A percentile compares a stretch with the other conserved stretches of the same genome.
Conservation (phyloP, 148 eudicot genomes). For the Nyssa sinensis region DNA sequence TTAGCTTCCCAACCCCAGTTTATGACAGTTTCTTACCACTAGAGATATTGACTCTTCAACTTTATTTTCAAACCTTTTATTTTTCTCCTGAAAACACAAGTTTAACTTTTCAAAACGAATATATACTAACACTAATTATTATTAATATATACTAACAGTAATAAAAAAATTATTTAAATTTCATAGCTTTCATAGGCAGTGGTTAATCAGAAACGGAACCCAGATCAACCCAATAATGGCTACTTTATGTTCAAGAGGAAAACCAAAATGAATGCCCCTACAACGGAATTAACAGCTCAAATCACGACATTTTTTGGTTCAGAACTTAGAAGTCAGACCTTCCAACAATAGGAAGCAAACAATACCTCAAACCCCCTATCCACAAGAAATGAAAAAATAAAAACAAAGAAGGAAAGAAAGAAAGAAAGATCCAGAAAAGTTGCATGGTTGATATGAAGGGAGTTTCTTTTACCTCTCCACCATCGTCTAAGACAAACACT, state of each 20-base stretch:
- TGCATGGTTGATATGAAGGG: not conserved
- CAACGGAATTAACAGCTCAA: too few species aligned
- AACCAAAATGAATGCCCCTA: too few species aligned
- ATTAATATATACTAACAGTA: too few species aligned
- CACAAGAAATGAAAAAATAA: not conserved
- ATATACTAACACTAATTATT: not conserved
- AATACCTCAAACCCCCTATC: not conserved
- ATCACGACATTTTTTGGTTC: not conserved
- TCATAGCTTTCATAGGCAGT: not conserved
- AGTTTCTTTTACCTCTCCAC: conserved; percentile 73
- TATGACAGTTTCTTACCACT: not conserved
- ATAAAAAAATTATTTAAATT: not conserved
- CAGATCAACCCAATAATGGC: not conserved
- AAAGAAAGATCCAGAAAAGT: too few species aligned
- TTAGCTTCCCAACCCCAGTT: too few species aligned
- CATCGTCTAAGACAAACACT: conserved; percentile 91
- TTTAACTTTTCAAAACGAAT: not conserved
- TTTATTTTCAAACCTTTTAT: too few species aligned
- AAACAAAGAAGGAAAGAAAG: too few species aligned
- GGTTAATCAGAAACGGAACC: not conserved
- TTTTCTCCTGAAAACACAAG: not conserved
- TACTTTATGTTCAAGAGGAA: not conserved
- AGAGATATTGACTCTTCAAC: not conserved
- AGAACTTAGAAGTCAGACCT: not conserved
- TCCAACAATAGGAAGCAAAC: not conserved